Evolutionary conservation across 2,329 filamentous ascomycete genomes (phyloP).

Genomic region (Alternaria angustiovoidea): DNA sequence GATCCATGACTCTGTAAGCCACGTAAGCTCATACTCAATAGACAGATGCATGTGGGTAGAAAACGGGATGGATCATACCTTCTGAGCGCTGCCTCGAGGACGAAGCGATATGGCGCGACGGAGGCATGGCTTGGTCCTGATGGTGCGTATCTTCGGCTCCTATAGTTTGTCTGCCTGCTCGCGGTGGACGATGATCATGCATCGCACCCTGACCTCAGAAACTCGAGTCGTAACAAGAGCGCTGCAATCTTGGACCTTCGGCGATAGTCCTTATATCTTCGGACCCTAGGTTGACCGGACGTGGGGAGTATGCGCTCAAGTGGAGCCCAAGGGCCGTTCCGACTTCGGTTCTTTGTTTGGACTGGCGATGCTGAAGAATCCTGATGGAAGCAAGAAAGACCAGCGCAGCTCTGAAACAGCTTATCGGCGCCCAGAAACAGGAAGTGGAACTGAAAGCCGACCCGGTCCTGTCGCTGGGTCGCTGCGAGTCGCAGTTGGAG

Average conservation of each 20-base stretch:
- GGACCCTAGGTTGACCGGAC: constrained; percentile 20
- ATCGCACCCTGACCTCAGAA: constrained; percentile 21
- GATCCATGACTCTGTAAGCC: constrained; percentile 86
- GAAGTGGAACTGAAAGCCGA: neutral
- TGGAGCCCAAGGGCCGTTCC: constrained; percentile 37
- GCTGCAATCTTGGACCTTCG: neutral
- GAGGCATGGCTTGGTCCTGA: constrained; percentile 32
- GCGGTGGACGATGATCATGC: constrained; percentile 38
- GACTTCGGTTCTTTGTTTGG: constrained; percentile 42
- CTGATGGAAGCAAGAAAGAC: constrained; percentile 9
- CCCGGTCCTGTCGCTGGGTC: constrained; percentile 13
- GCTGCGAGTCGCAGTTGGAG: constrained; percentile 25
- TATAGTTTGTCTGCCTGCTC: constrained; percentile 31
- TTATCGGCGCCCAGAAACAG: neutral
- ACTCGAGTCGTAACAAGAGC: neutral
- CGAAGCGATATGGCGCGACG: constrained; percentile 25
- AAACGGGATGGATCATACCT: constrained; percentile 26
- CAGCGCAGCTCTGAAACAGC: constrained; percentile 11
- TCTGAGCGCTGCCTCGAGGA: constrained; percentile 40
- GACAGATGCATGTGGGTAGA: neutral
- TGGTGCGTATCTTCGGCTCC: constrained; percentile 24
- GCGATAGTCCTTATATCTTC: constrained; percentile 8
- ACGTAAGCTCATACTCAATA: constrained; percentile 21
- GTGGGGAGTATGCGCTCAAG: constrained; percentile 39
- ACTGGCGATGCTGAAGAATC: constrained; percentile 4